A percentile compares a stretch with the other conserved stretches of the same genome.
Evolutionary conservation across 2,329 filamentous ascomycete genomes (phyloP).

Genomic region (Arthrobotrys sphaeroides): DNA sequence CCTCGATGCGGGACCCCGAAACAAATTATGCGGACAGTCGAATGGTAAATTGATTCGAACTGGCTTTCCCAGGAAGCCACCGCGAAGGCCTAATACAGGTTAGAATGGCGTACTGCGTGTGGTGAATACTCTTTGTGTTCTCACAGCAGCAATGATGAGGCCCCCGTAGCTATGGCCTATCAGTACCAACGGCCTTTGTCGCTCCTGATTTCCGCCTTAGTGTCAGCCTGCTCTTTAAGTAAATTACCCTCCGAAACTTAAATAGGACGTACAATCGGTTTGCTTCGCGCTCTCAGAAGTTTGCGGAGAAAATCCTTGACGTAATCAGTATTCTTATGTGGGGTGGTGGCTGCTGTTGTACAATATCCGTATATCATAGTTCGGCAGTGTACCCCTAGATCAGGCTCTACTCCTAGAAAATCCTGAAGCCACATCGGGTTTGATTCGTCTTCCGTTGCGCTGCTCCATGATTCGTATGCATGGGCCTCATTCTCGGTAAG

Average conservation of each 20-base stretch:
- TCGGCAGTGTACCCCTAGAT: constrained; percentile 43
- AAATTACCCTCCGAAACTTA: not conserved
- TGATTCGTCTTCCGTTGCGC: not conserved
- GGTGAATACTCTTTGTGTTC: not conserved
- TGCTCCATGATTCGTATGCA: constrained; percentile 54
- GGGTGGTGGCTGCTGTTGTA: constrained; percentile 13
- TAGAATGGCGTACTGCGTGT: not conserved
- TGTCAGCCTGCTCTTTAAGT: not conserved
- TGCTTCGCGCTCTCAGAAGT: constrained; percentile 44
- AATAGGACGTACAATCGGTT: constrained; percentile 17
- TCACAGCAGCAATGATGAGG: constrained; percentile 30
- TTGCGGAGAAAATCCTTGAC: constrained; percentile 45
- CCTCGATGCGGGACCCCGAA: constrained; percentile 45
- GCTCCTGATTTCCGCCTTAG: not conserved
- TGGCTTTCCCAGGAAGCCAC: not conserved
- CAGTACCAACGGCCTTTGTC: constrained; percentile 26
- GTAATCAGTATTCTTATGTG: constrained; percentile 49
- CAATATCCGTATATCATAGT: constrained; percentile 55
- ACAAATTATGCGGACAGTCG: constrained; percentile 18
- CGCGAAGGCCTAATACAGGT: constrained; percentile 19
- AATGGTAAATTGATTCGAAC: constrained; percentile 30
- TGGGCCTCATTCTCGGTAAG: constrained; percentile 55
- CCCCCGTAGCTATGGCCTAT: constrained; percentile 48
- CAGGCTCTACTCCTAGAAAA: constrained; percentile 39
- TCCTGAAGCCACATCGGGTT: constrained; percentile 55